Conservation (phyloP, 768 basidiomycete genomes). For the Rhizopogon vesiculosus region DNA sequence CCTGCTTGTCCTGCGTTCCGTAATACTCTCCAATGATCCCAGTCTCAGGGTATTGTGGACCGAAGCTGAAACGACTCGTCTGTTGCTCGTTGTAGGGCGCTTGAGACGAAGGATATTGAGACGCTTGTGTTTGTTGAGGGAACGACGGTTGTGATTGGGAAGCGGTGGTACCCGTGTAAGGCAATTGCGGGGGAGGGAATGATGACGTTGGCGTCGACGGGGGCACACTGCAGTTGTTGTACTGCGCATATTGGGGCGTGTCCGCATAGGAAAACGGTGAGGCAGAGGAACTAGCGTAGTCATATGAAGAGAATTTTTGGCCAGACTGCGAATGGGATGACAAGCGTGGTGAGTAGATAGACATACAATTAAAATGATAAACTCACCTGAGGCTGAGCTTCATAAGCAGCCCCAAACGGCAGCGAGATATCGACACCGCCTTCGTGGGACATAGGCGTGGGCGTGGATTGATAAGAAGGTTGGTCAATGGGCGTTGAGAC, state of each 20-base stretch:
- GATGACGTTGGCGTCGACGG: neutral
- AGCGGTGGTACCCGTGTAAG: neutral
- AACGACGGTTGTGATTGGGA: neutral
- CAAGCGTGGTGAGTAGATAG: neutral
- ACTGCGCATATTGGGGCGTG: neutral
- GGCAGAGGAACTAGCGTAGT: neutral
- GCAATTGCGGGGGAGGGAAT: neutral
- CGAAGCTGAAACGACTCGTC: neutral
- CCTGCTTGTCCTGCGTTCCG: neutral
- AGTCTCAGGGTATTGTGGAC: neutral
- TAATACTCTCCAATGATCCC: neutral
- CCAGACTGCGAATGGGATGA: neutral
- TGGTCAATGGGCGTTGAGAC: conserved; percentile 1
- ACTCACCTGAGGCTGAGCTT: conserved; percentile 7
- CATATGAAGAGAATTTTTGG: neutral
- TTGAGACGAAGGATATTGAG: neutral
- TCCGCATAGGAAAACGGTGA: neutral
- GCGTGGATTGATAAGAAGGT: neutral
- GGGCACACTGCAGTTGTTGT: neutral
- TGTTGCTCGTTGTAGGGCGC: neutral
- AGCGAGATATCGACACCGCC: conserved; percentile 18
- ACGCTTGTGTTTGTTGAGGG: neutral
- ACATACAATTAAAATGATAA: neutral
- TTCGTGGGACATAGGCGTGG: conserved; percentile 5
- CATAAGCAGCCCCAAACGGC: conserved; percentile 17